Conservation (phyloP, 139 green algal genomes). For the Picochlorum sp. region DNA sequence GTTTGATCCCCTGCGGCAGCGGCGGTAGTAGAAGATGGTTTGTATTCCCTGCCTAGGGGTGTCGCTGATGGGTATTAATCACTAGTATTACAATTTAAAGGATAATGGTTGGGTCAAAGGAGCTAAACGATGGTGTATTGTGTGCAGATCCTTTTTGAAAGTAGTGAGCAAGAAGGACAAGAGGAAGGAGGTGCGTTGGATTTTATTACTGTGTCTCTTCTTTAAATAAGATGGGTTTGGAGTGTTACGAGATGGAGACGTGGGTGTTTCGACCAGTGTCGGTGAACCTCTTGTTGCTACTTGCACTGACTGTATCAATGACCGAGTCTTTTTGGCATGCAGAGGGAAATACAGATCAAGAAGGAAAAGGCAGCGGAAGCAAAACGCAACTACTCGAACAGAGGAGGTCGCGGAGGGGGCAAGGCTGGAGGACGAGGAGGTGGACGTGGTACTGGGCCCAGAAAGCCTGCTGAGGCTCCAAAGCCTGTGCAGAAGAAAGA, state of each 20-base stretch:
- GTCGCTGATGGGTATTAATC: no score
- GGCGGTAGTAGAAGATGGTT: background rate
- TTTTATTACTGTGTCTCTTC: background rate
- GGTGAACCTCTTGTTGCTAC: background rate
- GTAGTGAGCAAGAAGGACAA: conserved; percentile 29
- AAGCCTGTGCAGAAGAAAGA: conserved; percentile 9
- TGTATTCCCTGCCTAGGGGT: background rate
- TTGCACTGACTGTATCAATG: background rate
- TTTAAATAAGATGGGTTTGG: background rate
- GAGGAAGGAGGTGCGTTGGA: conserved; percentile 30
- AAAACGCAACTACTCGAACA: background rate
- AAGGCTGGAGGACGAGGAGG: conserved; percentile 1
- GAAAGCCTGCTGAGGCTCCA: background rate
- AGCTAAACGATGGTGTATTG: no score
- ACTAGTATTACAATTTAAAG: no score
- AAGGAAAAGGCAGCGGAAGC: background rate
- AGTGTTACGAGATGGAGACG: background rate
- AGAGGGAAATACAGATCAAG: conserved; percentile 4
- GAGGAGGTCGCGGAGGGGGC: conserved; percentile 2
- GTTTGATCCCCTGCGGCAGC: conserved; percentile 1
- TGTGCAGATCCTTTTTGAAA: conserved; percentile 39
- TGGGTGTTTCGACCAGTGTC: background rate
- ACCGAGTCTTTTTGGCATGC: background rate
- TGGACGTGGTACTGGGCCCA: background rate
- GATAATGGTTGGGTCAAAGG: no score